Conservation (phyloP, 1,284 basidiomycete species). For the Ceratobasidium sp. region DNA sequence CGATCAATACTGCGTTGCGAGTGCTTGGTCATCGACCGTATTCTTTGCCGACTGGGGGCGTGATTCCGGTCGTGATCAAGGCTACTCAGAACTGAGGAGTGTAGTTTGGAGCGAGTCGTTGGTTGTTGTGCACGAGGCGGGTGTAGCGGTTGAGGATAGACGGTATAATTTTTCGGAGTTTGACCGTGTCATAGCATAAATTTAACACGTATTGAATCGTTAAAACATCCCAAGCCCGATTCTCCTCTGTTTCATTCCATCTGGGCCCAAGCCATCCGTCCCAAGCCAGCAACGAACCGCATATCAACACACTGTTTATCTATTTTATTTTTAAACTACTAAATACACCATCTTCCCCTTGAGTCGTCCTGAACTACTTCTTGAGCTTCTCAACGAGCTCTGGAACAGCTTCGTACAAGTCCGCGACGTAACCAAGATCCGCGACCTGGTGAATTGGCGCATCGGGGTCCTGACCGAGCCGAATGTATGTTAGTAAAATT, state of each 20-base stretch:
- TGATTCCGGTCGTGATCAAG: slow-evolving; percentile 28
- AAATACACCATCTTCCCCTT: no score
- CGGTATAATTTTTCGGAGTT: no score
- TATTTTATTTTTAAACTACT: no score
- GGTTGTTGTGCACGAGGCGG: no score
- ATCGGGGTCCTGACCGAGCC: slow-evolving; percentile 81
- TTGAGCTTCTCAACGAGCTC: slow-evolving; percentile 89
- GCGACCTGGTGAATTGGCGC: slow-evolving; percentile 99
- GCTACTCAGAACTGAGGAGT: neutral
- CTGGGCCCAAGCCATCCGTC: no score
- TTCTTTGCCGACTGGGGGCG: slow-evolving; percentile 71
- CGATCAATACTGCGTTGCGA: slow-evolving; percentile 69
- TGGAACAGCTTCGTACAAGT: slow-evolving; percentile 90
- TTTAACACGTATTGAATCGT: no score
- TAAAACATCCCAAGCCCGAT: no score
- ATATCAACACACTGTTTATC: neutral
- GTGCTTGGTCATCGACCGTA: slow-evolving; percentile 64
- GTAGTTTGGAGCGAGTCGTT: neutral
- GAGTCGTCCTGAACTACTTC: slow-evolving; percentile 54
- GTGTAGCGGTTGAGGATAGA: no score
- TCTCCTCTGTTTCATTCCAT: no score
- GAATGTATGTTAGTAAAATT: neutral
- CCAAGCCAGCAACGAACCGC: neutral
- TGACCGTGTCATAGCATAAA: no score
- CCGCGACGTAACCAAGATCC: slow-evolving; percentile 94